Evolutionary conservation across 2,329 filamentous ascomycete genomes (phyloP).

Genomic region (Exophiala xenobiotica): DNA sequence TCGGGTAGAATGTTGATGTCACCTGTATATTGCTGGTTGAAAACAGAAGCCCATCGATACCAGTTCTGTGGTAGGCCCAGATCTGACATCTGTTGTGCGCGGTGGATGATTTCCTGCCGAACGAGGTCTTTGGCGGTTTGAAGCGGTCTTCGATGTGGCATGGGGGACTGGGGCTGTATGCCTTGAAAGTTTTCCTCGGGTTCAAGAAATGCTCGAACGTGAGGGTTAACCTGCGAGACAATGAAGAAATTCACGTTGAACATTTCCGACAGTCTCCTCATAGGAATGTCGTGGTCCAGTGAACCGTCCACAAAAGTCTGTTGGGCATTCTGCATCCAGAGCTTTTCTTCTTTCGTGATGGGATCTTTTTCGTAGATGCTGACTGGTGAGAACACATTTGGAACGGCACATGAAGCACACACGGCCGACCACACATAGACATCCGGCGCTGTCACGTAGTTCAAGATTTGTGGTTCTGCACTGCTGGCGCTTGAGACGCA

Average conservation of each 20-base stretch:
- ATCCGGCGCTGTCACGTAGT: conserved; percentile 90
- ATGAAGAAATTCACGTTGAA: conserved; percentile 99
- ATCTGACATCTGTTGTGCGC: conserved; percentile 77
- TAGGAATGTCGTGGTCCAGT: conserved; percentile 89
- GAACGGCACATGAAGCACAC: conserved; percentile 87
- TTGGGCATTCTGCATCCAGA: conserved; percentile 72
- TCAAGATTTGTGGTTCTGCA: conserved; percentile 83
- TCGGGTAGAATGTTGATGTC: conserved; percentile 92
- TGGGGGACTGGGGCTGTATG: conserved; percentile 26
- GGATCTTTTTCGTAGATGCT: conserved; percentile 82
- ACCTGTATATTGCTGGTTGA: conserved; percentile 88
- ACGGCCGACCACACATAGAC: conserved; percentile 97
- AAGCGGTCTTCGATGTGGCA: conserved; percentile 35
- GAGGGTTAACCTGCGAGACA: conserved; percentile 93
- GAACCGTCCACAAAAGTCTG: conserved; percentile 92
- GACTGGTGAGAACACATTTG: conserved; percentile 72
- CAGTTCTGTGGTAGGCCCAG: conserved; percentile 76
- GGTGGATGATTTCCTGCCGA: conserved; percentile 75
- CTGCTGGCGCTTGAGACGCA: conserved; percentile 85
- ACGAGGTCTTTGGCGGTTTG: conserved; percentile 69
- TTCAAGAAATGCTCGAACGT: conserved; percentile 81
- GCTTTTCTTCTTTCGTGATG: conserved; percentile 69
- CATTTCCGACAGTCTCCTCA: conserved; percentile 86
- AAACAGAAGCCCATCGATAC: conserved; percentile 74
- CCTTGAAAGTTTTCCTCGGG: conserved; percentile 63